A percentile compares a stretch with the other conserved stretches of the same genome.
These are phyloP conservation scores for Bipolaris gigantea DNA, from an alignment of 2,329 filamentous ascomycete species.

Conservation along the genomic window DNA sequence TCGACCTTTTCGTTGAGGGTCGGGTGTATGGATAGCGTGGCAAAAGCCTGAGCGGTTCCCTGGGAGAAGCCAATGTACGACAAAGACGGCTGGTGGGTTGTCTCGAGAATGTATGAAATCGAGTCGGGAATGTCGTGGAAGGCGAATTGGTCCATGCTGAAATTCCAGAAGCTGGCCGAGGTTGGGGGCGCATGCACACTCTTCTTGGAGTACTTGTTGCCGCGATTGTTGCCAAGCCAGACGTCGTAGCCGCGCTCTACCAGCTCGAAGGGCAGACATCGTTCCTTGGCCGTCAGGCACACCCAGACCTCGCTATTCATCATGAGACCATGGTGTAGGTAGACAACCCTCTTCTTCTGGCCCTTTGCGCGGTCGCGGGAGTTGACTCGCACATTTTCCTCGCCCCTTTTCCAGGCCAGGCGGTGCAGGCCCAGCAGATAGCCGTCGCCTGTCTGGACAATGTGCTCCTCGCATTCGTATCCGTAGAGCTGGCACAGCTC, in stretches of 20 bases:
- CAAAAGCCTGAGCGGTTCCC: conserved; percentile 95
- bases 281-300: conserved; percentile 80
- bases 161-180: conserved; percentile 86
- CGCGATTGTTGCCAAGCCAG: conserved; percentile 96
- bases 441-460: conserved; percentile 91
- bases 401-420: conserved; percentile 78
- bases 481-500: conserved; percentile 91
- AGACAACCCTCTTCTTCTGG: conserved; percentile 80
- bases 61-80: conserved; percentile 98
- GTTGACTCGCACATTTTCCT: conserved; percentile 80
- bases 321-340: conserved; percentile 91
- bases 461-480: conserved; percentile 93
- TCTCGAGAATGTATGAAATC: conserved; percentile 86
- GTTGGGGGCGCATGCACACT: conserved; percentile 74
- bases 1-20: conserved; percentile 90
- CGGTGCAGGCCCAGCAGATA: conserved; percentile 90
- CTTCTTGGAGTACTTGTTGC: conserved; percentile 99
- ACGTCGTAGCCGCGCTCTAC: conserved; percentile 94
- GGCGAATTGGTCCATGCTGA: conserved; percentile 97
- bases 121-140: conserved; percentile 96
- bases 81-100: conserved; percentile 78
- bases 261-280: conserved; percentile 84
- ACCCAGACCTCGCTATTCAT: conserved; percentile 99
- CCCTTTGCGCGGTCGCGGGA: conserved; percentile 58
- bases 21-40: conserved; percentile 87